Conservation (phyloP, 1,284 basidiomycete species). For the Athelia psychrophila region DNA sequence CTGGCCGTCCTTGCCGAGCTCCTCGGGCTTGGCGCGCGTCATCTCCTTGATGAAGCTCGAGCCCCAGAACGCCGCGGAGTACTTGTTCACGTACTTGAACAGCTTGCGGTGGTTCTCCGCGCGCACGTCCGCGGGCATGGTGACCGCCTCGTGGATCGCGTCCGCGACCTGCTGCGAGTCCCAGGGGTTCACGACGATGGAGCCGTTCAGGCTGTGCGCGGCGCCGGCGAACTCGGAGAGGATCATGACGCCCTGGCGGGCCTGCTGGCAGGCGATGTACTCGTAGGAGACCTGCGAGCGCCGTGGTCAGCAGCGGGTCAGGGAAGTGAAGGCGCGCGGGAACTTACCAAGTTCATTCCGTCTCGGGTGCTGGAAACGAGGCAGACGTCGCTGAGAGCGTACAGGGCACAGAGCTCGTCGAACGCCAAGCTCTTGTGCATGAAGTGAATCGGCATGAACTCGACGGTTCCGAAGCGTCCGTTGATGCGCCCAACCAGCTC, state of each 20-base stretch:
- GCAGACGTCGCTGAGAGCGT: slow-evolving; percentile 95
- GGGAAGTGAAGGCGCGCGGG: slow-evolving; percentile 2
- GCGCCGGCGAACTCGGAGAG: slow-evolving; percentile 98
- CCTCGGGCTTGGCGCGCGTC: slow-evolving; percentile 48
- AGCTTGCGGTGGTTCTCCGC: slow-evolving; percentile 94
- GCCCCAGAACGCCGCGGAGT: slow-evolving; percentile 92
- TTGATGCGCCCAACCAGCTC: slow-evolving; percentile 98
- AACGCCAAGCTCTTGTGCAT: slow-evolving; percentile 95
- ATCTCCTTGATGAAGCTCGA: slow-evolving; percentile 88
- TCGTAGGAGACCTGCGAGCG: slow-evolving; percentile 90
- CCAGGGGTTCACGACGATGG: slow-evolving; percentile 95
- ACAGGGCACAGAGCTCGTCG: slow-evolving; percentile 95
- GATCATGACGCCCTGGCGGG: slow-evolving; percentile 94
- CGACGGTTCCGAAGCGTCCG: slow-evolving; percentile 96
- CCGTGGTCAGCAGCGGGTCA: slow-evolving; percentile 9
- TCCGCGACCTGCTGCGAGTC: slow-evolving; percentile 95
- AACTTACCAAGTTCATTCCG: slow-evolving; percentile 95
- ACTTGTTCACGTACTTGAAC: slow-evolving; percentile 94
- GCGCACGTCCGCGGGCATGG: slow-evolving; percentile 78
- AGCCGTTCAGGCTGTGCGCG: slow-evolving; percentile 93
- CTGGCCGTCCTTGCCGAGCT: slow-evolving; percentile 37
- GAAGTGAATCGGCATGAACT: slow-evolving; percentile 99
- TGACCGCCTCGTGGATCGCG: slow-evolving; percentile 92
- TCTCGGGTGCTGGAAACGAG: slow-evolving; percentile 94
- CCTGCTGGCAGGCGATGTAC: slow-evolving; percentile 94